A percentile compares a stretch with the other conserved stretches of the same genome.
Conservation (phyloP, 1,284 basidiomycete genomes). For the Papiliotrema flavescens region DNA sequence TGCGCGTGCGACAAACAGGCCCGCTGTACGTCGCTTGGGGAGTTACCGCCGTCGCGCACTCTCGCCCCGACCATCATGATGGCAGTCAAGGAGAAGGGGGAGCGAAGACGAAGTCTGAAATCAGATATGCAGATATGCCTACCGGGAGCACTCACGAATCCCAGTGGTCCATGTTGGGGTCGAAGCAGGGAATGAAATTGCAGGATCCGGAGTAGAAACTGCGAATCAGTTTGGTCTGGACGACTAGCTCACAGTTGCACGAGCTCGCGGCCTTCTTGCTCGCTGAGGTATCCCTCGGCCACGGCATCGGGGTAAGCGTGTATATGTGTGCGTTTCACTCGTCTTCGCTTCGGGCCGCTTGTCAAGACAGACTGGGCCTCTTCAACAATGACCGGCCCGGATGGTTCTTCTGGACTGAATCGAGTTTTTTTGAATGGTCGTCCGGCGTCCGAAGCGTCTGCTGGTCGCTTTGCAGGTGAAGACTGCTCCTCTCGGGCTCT, state of each 20-base stretch:
- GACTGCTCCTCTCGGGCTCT: slow-evolving; percentile 41
- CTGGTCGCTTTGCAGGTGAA: not conserved
- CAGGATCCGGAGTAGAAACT: slow-evolving; percentile 75
- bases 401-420: slow-evolving; percentile 13
- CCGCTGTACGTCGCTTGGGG: slow-evolving; percentile 39
- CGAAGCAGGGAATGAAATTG: slow-evolving; percentile 83
- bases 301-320: slow-evolving; percentile 48
- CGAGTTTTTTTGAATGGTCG: slow-evolving; percentile 22
- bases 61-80: slow-evolving; percentile 87
- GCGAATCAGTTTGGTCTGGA: slow-evolving; percentile 2
- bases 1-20: slow-evolving; percentile 66
- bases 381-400: slow-evolving; percentile 31
- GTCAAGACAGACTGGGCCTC: slow-evolving; percentile 34
- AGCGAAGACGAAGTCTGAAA: slow-evolving; percentile 35
- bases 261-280: slow-evolving; percentile 74
- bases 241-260: slow-evolving; percentile 66
- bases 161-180: slow-evolving; percentile 70
- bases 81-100: slow-evolving; percentile 56
- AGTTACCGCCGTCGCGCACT: slow-evolving; percentile 73
- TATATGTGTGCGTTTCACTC: slow-evolving; percentile 33
- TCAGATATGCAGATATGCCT: not conserved
- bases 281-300: slow-evolving; percentile 61
- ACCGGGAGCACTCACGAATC: slow-evolving; percentile 50
- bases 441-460: slow-evolving; percentile 9
- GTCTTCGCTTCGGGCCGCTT: slow-evolving; percentile 20